Evolutionary conservation across 768 basidiomycete genomes (phyloP).

Genomic region (Baorangia bicolor): DNA sequence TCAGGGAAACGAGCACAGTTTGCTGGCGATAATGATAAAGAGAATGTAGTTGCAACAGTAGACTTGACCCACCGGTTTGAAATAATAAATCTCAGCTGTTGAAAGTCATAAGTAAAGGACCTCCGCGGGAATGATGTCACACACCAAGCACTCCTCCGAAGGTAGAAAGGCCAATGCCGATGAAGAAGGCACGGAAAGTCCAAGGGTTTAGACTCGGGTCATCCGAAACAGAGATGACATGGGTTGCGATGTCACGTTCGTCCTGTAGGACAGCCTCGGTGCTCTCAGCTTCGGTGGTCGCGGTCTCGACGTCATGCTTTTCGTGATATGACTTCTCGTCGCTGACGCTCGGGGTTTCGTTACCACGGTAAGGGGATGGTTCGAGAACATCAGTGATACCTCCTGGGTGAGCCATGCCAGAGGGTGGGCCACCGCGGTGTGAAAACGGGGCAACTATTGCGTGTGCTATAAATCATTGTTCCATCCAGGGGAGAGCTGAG

Average conservation of each 20-base stretch:
- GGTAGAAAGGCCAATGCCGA: constrained; percentile 53
- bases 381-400: constrained; percentile 1
- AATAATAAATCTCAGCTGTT: constrained; percentile 59
- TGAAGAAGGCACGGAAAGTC: constrained; percentile 49
- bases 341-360: constrained; percentile 4
- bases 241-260: constrained; percentile 48
- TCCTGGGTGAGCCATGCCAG: constrained; percentile 9
- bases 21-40: constrained; percentile 34
- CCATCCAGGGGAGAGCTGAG: no score
- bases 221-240: constrained; percentile 43
- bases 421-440: neutral
- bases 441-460: neutral
- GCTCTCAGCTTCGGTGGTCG: constrained; percentile 11
- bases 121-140: constrained; percentile 3
- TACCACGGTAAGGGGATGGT: neutral
- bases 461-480: neutral
- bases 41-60: neutral
- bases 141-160: constrained; percentile 53
- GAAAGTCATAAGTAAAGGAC: constrained; percentile 4
- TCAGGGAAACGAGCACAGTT: constrained; percentile 51
- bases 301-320: constrained; percentile 37
- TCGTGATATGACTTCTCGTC: constrained; percentile 25
- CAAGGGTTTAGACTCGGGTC: constrained; percentile 28
- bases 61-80: constrained; percentile 46
- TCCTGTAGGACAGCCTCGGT: constrained; percentile 32